A percentile compares a stretch with the other conserved stretches of the same genome.
Conservation (phyloP, 2,329 filamentous ascomycete species). For the Neophaeococcomyces aloes region DNA sequence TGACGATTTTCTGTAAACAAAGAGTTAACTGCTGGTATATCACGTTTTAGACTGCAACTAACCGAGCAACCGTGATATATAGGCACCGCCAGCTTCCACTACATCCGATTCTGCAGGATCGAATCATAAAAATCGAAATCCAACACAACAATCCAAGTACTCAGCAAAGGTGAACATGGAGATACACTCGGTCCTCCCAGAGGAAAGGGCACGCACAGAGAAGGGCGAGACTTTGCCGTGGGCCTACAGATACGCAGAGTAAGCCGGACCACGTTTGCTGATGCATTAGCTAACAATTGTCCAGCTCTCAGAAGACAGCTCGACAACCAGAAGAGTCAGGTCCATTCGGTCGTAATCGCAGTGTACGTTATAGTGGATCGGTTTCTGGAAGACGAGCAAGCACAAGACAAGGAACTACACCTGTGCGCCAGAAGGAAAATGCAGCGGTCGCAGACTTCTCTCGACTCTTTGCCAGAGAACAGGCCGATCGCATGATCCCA, state of each 20-base stretch:
- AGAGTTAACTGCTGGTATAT: too few relatives aligned
- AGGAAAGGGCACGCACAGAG: slow-evolving; percentile 50
- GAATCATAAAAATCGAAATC: neutral
- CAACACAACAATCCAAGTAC: neutral
- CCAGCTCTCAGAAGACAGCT: slow-evolving; percentile 38
- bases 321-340: slow-evolving; percentile 50
- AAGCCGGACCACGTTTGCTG: slow-evolving; percentile 24
- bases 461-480: slow-evolving; percentile 35
- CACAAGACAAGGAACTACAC: slow-evolving; percentile 49
- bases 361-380: slow-evolving; percentile 32
- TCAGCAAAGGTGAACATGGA: slow-evolving; percentile 38
- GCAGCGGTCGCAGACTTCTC: slow-evolving; percentile 39
- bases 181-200: slow-evolving; percentile 54
- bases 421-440: slow-evolving; percentile 44
- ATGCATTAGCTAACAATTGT: slow-evolving; percentile 10
- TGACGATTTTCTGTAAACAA: too few relatives aligned
- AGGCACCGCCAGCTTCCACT: too few relatives aligned
- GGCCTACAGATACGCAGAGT: slow-evolving; percentile 54
- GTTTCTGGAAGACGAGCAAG: slow-evolving; percentile 35
- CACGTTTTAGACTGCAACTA: too few relatives aligned
- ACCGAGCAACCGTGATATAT: too few relatives aligned
- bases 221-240: slow-evolving; percentile 52
- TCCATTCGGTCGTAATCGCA: slow-evolving; percentile 46
- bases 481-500: slow-evolving; percentile 19
- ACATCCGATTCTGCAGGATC: neutral